phyloP scores from a whole-genome alignment of 2,329 filamentous ascomycete species.

The Fusarium nanum region DNA sequence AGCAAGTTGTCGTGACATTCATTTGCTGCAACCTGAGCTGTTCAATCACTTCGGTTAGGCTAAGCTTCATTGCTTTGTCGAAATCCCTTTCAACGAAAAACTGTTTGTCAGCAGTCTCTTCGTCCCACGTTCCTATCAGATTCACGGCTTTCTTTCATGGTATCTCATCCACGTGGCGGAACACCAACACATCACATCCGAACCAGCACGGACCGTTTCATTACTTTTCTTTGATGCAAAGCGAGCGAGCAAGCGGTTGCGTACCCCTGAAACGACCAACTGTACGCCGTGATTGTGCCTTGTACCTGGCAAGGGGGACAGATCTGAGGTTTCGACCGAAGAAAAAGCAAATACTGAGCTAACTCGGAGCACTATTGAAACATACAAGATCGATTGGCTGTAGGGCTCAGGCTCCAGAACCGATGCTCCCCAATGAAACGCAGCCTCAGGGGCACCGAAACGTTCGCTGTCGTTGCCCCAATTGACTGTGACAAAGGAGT shows the following conservation, averaged over 20 bases:
- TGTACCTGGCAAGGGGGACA: constrained; percentile 19
- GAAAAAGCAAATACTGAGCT: constrained; percentile 38
- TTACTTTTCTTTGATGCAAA: constrained; percentile 26
- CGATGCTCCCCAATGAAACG: constrained; percentile 43
- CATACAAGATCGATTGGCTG: constrained; percentile 41
- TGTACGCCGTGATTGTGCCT: constrained; percentile 3
- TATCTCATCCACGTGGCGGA: constrained; percentile 44
- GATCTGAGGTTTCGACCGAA: constrained; percentile 31
- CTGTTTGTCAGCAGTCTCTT: constrained; percentile 10
- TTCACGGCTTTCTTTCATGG: constrained; percentile 5
- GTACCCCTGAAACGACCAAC: constrained; percentile 29
- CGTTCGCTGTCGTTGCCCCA: constrained; percentile 26
- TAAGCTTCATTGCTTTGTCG: background rate
- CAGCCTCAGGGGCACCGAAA: constrained; percentile 29
- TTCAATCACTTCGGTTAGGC: background rate
- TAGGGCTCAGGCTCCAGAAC: constrained; percentile 28
- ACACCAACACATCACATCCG: constrained; percentile 18
- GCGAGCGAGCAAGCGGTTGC: background rate
- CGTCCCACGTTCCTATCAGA: constrained; percentile 23
- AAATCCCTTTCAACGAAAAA: constrained; percentile 8
- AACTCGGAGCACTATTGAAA: constrained; percentile 39
- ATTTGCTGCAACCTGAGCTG: constrained; percentile 14
- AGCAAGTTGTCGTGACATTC: constrained; percentile 29
- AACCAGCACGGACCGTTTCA: constrained; percentile 30
- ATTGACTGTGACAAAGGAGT: constrained; percentile 30